phyloP scores from a whole-genome alignment of 495 filamentous ascomycete species.

The Aspergillus egyptiacus region DNA sequence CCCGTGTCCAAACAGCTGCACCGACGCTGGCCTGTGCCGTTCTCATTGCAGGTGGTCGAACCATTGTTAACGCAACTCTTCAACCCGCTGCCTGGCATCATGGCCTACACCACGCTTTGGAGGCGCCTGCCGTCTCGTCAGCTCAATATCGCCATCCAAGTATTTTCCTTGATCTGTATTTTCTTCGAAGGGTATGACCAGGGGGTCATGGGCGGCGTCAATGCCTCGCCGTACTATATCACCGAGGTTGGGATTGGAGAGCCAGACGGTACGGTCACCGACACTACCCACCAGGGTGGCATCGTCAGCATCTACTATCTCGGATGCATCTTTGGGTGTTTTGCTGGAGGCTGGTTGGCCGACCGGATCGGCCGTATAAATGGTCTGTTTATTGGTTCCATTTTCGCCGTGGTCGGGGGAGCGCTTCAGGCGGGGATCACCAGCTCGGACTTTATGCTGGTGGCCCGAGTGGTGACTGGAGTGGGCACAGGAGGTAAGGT shows the following conservation, averaged over 20 bases:
- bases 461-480: slow-evolving; percentile 50
- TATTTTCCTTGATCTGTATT: slow-evolving; percentile 44
- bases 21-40: no score
- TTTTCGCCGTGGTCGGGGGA: slow-evolving; percentile 50
- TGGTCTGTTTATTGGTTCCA: slow-evolving; percentile 44
- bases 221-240: slow-evolving; percentile 36
- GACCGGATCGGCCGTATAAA: slow-evolving; percentile 52
- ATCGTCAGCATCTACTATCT: slow-evolving; percentile 52
- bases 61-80: no score
- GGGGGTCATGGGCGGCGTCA: slow-evolving; percentile 49
- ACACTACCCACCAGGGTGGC: slow-evolving; percentile 39
- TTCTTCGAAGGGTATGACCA: slow-evolving; percentile 55
- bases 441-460: slow-evolving; percentile 49
- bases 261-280: slow-evolving; percentile 32
- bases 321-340: slow-evolving; percentile 50
- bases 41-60: no score
- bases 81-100: slow-evolving; percentile 5
- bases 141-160: slow-evolving; percentile 39
- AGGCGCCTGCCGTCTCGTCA: slow-evolving; percentile 35
- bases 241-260: slow-evolving; percentile 31
- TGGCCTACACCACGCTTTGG: slow-evolving; percentile 41
- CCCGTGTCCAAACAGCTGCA: no score
- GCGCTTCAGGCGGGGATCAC: slow-evolving; percentile 47
- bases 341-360: slow-evolving; percentile 45
- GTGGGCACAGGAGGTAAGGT: slow-evolving; percentile 48